Conservation (phyloP, 169 alveolate genomes). For the Blepharisma undulans region DNA sequence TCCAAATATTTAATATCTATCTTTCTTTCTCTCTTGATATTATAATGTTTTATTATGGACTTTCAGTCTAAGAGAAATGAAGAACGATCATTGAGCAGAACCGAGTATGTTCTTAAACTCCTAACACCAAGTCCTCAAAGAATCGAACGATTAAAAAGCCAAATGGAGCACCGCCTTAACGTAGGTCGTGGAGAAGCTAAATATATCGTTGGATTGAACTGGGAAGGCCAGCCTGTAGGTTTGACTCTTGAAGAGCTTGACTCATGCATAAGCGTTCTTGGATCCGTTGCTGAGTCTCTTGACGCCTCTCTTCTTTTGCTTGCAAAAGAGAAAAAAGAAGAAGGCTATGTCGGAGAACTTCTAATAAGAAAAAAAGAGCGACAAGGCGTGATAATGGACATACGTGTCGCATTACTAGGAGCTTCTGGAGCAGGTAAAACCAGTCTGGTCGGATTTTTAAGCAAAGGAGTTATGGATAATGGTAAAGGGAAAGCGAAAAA, state of each 20-base stretch:
- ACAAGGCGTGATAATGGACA: slow-evolving; percentile 69
- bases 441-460: slow-evolving; percentile 74
- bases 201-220: slow-evolving; percentile 84
- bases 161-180: slow-evolving; percentile 77
- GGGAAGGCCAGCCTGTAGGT: slow-evolving; percentile 80
- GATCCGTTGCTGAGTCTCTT: slow-evolving; percentile 66
- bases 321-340: slow-evolving; percentile 53
- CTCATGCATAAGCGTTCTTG: slow-evolving; percentile 63
- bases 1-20: not conserved
- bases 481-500: slow-evolving; percentile 78
- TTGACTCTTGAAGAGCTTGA: slow-evolving; percentile 66
- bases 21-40: not conserved
- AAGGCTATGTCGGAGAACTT: slow-evolving; percentile 76
- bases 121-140: not conserved
- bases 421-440: slow-evolving; percentile 75
- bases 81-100: not conserved
- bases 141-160: slow-evolving; percentile 64
- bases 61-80: not conserved
- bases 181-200: slow-evolving; percentile 81
- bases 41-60: not conserved
- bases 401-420: slow-evolving; percentile 71
- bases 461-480: slow-evolving; percentile 71
- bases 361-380: slow-evolving; percentile 63
- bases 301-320: slow-evolving; percentile 62
- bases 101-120: not conserved